Evolutionary conservation across 371 early-diverging fungal genomes (phyloP).

Genomic region (Blastocladiella emersonii): DNA sequence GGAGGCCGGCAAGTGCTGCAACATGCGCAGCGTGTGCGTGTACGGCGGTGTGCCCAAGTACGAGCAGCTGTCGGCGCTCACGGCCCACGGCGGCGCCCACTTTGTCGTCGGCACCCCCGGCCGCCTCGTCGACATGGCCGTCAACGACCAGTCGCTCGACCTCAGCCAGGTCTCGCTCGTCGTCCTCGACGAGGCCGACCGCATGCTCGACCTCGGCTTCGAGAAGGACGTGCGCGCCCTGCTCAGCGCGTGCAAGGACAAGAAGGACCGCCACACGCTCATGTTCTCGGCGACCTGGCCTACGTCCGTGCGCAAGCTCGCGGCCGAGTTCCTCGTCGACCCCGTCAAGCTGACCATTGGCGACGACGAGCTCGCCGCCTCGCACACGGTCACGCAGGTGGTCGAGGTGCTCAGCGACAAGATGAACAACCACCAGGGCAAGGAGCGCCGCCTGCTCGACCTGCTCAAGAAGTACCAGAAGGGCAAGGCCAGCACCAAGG

Average conservation of each 20-base stretch:
- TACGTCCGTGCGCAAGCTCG: constrained; percentile 61
- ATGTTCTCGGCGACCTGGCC: constrained; percentile 67
- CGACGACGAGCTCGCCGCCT: constrained; percentile 79
- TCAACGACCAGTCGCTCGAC: constrained; percentile 63
- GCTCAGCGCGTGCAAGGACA: constrained; percentile 18
- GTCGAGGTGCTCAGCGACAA: constrained; percentile 64
- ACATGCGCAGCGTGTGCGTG: constrained; percentile 12
- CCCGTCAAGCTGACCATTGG: constrained; percentile 90
- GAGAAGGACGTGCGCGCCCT: constrained; percentile 81
- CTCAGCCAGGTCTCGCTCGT: constrained; percentile 67
- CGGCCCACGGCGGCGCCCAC: constrained; percentile 76
- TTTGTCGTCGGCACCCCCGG: constrained; percentile 96
- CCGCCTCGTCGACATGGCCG: constrained; percentile 79
- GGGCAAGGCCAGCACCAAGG: constrained; percentile 41
- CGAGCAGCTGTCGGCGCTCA: constrained; percentile 43
- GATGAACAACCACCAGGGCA: constrained; percentile 24
- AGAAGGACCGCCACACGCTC: constrained; percentile 61
- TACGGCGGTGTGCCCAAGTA: constrained; percentile 63
- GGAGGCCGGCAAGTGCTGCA: constrained; percentile 3
- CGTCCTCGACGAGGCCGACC: constrained; percentile 98
- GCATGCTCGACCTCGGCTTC: constrained; percentile 91
- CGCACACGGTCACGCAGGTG: constrained; percentile 79
- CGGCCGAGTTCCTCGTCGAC: constrained; percentile 60
- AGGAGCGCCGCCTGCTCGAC: constrained; percentile 65
- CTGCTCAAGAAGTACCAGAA: constrained; percentile 69